Evolutionary conservation across 192 early-diverging fungal species (phyloP).

Genomic region (Rhizoclosmatium sp.): DNA sequence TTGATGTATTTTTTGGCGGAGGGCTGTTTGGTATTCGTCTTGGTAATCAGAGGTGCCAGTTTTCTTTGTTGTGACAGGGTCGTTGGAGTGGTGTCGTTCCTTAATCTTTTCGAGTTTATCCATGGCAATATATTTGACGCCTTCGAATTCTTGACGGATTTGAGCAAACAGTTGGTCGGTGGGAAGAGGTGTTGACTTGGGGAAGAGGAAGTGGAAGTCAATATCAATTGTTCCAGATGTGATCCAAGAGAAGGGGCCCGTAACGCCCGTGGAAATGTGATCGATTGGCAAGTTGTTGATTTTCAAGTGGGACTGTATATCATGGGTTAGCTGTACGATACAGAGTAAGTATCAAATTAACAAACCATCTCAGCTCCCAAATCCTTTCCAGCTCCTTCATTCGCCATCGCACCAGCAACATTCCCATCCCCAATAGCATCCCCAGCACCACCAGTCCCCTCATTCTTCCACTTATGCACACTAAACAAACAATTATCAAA

Average conservation of each 20-base stretch:
- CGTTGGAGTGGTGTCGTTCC: constrained; percentile 29
- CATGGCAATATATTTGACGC: constrained; percentile 47
- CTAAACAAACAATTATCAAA: constrained; percentile 96
- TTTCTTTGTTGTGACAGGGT: constrained; percentile 25
- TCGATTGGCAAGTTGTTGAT: constrained; percentile 91
- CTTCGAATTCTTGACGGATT: constrained; percentile 54
- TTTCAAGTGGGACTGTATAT: constrained; percentile 71
- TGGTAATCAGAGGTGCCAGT: neutral
- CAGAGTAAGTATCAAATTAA: constrained; percentile 7
- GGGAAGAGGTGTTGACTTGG: constrained; percentile 36
- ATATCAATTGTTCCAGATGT: constrained; percentile 88
- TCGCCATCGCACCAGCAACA: neutral
- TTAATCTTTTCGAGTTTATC: constrained; percentile 54
- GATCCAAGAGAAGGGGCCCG: constrained; percentile 94
- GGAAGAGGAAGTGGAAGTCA: constrained; percentile 63
- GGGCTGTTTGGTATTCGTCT: neutral
- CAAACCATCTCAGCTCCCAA: constrained; percentile 50
- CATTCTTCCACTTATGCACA: constrained; percentile 68
- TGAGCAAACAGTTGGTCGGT: constrained; percentile 53
- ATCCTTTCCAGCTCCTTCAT: neutral
- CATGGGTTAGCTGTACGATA: constrained; percentile 5
- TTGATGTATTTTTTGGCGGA: too few relatives aligned
- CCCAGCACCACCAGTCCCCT: neutral
- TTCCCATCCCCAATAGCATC: neutral
- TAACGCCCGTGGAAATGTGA: constrained; percentile 84